Evolutionary conservation across 2,329 filamentous ascomycete species (phyloP).

Genomic region (Verticillium nonalfalfae): DNA sequence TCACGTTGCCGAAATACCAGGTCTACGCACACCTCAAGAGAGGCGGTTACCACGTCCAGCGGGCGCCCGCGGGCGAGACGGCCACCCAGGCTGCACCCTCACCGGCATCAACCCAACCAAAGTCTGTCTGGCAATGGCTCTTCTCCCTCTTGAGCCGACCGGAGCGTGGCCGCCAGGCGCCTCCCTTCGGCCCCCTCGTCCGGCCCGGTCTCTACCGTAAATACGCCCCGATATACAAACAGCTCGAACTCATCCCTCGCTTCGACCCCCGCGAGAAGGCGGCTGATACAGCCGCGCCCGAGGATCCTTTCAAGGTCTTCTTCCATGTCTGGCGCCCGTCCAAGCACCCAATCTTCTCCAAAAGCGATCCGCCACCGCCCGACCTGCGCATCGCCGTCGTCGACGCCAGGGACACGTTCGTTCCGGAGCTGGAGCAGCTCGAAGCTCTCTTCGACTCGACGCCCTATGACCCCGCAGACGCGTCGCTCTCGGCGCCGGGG

Average conservation of each 20-base stretch:
- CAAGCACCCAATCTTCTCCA: constrained; percentile 58
- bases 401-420: constrained; percentile 61
- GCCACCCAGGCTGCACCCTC: constrained; percentile 13
- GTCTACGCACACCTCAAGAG: constrained; percentile 84
- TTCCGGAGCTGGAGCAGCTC: constrained; percentile 71
- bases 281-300: constrained; percentile 16
- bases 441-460: constrained; percentile 65
- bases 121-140: constrained; percentile 46
- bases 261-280: constrained; percentile 48
- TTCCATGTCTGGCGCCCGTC: constrained; percentile 78
- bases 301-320: constrained; percentile 62
- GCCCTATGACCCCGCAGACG: constrained; percentile 49
- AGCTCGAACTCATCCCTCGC: constrained; percentile 66
- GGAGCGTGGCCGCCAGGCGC: constrained; percentile 16
- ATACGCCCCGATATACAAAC: constrained; percentile 67
- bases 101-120: constrained; percentile 1
- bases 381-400: constrained; percentile 83
- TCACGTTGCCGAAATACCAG: constrained; percentile 72
- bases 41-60: constrained; percentile 72
- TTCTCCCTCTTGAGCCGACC: constrained; percentile 35
- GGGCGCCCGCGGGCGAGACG: constrained; percentile 44
- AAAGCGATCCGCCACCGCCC: constrained; percentile 69
- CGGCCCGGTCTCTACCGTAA: constrained; percentile 59
- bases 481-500: constrained; percentile 30
- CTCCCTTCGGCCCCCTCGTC: constrained; percentile 50